Percentiles rank a stretch among this genome's conserved stretches.
Conservation (phyloP, 1,284 basidiomycete species). For the Cutaneotrichosporon arboriforme region DNA sequence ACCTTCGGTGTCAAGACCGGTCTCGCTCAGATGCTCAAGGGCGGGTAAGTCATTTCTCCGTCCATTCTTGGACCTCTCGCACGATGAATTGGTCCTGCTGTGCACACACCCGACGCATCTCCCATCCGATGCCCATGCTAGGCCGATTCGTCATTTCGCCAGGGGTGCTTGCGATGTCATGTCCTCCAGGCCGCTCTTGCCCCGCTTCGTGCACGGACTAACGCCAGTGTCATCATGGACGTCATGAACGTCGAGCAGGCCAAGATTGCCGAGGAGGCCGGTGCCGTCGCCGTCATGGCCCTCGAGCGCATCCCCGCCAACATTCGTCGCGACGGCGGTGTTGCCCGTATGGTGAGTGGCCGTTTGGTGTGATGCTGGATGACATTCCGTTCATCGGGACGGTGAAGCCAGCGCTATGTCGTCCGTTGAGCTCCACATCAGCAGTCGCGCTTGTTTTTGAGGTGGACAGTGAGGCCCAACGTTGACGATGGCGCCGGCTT, state of each 20-base stretch:
- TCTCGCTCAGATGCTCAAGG: slow-evolving; percentile 91
- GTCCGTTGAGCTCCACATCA: neutral
- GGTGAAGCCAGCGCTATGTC: neutral
- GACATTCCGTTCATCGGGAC: neutral
- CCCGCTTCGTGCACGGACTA: neutral
- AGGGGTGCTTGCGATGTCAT: too few species aligned
- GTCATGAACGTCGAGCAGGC: slow-evolving; percentile 60
- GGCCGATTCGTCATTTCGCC: too few species aligned
- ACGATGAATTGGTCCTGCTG: too few species aligned
- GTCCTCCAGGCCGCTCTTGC: too few species aligned
- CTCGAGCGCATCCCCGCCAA: slow-evolving; percentile 93
- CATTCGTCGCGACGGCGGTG: slow-evolving; percentile 82
- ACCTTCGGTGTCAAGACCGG: slow-evolving; percentile 92
- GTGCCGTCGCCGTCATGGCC: slow-evolving; percentile 97
- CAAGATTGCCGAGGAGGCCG: slow-evolving; percentile 94
- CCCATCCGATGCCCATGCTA: too few species aligned
- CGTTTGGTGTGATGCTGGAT: neutral
- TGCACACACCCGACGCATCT: too few species aligned
- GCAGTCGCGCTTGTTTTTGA: neutral
- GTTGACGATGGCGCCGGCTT: too few species aligned
- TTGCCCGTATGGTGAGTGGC: slow-evolving; percentile 84
- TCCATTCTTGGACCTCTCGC: too few species aligned
- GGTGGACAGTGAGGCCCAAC: too few species aligned
- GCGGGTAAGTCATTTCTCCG: slow-evolving; percentile 31
- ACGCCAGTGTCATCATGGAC: slow-evolving; percentile 86